These are phyloP conservation scores for Pseudocercospora ulei DNA, from an alignment of 2,329 filamentous ascomycete genomes.

Conservation along the genomic window DNA sequence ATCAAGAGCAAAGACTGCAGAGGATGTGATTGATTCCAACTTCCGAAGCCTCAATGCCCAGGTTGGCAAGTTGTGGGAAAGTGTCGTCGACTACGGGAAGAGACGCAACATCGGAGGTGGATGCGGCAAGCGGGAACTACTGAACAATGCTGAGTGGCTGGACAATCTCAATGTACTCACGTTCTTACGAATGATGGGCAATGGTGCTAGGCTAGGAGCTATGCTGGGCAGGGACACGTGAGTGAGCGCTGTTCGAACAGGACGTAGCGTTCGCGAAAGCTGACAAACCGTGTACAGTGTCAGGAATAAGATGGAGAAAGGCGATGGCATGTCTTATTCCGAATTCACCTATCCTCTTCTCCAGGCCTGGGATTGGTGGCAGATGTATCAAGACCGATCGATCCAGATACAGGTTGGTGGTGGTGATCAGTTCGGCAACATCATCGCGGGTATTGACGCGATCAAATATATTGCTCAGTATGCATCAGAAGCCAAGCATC, in stretches of 20 bases:
- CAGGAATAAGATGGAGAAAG: conserved; percentile 70
- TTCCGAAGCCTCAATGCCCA: conserved; percentile 60
- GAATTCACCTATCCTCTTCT: conserved; percentile 90
- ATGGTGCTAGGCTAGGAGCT: conserved; percentile 64
- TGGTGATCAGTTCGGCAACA: conserved; percentile 94
- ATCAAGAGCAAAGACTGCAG: conserved; percentile 48
- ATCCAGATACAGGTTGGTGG: conserved; percentile 86
- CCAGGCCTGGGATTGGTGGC: conserved; percentile 95
- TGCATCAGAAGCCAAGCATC: conserved; percentile 11
- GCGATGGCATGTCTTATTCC: conserved; percentile 85
- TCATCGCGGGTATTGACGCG: conserved; percentile 76
- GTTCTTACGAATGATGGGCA: conserved; percentile 63
- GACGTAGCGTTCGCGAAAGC: neutral
- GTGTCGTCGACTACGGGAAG: conserved; percentile 56
- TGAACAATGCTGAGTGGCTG: conserved; percentile 82
- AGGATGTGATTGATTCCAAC: conserved; percentile 51
- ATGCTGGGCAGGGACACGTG: conserved; percentile 84
- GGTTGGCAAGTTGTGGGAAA: conserved; percentile 61
- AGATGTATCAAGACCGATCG: conserved; percentile 59
- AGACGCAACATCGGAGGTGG: conserved; percentile 55
- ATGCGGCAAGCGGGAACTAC: conserved; percentile 56
- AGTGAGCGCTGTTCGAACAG: conserved; percentile 36
- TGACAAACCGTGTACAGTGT: conserved; percentile 44
- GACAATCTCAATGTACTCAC: conserved; percentile 61
- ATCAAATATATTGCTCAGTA: conserved; percentile 62